phyloP scores from a whole-genome alignment of 805 yeast genomes.

The Blastobotrys parvus region DNA sequence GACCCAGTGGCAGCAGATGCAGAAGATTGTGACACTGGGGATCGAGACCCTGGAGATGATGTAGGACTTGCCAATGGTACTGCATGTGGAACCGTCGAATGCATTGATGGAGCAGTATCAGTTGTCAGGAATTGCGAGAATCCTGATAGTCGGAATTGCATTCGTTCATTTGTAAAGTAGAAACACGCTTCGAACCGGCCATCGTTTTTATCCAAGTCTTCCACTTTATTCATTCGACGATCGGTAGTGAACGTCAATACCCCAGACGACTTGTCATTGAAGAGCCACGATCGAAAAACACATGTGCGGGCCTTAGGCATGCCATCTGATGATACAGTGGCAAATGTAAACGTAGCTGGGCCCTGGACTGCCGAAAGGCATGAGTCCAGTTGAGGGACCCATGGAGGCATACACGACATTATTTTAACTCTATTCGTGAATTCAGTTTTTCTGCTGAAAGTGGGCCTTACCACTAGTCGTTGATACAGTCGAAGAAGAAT shows the following conservation, averaged over 20 bases:
- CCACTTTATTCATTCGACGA: constrained; percentile 54
- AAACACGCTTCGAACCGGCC: constrained; percentile 68
- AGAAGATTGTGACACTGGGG: neutral
- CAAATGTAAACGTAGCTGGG: constrained; percentile 56
- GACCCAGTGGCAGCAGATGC: constrained; percentile 1
- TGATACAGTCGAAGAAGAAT: too few relatives aligned
- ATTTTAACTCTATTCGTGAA: too few relatives aligned
- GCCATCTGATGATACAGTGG: constrained; percentile 45
- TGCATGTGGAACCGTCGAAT: constrained; percentile 7
- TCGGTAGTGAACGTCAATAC: constrained; percentile 66
- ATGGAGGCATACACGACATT: constrained; percentile 53
- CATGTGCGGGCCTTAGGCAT: constrained; percentile 62
- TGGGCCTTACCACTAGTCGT: too few relatives aligned
- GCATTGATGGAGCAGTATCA: constrained; percentile 16
- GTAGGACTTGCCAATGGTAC: constrained; percentile 9
- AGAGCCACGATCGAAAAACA: constrained; percentile 66
- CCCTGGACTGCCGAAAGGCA: constrained; percentile 46
- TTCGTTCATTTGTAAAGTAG: constrained; percentile 52
- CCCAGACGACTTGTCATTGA: constrained; percentile 58
- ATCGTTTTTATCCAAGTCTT: constrained; percentile 35
- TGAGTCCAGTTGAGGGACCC: constrained; percentile 61
- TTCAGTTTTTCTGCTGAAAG: too few relatives aligned
- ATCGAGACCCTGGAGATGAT: neutral
- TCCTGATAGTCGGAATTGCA: constrained; percentile 70
- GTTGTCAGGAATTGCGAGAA: constrained; percentile 39